Base-by-base conservation (phyloP, 2,329 filamentous ascomycete species). In the Tolypocladium paradoxum region DNA sequence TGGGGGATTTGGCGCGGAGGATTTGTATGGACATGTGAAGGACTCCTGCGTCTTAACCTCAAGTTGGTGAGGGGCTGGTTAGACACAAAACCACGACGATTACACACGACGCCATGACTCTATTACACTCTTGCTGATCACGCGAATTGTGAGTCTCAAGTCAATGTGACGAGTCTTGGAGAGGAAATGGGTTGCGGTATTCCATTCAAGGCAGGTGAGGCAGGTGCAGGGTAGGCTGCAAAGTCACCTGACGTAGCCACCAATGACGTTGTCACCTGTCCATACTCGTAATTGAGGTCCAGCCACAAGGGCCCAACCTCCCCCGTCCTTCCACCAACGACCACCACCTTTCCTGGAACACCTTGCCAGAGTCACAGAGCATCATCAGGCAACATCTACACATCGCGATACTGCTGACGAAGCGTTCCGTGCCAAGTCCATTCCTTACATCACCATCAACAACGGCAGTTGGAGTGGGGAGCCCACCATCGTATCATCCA, bases 401-500 rank as follows among this genome's bases (percentile, higher is more conserved):
- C 18, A 47, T 20, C 43, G 18, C 8, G 9, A 20, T 20, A 38
- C 18, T 20, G 9, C 18, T n/a, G 27, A 14, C 43, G 18, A 47
- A 18, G 18, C 4, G 4, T 33, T 47, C 9, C 12, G 16, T 16
- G 27, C 27, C 27, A n/a, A 47, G 43, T n/a, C 27, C 9, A 9
- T 14, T 20, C 1, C 8, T 47, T 11, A 3, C 16, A 47, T 14
- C 27, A n/a, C 43, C 9, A 47, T 20, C 27, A 7, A 33, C 27
- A 31, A 14, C 43, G 27, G 16, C 40, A 3, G 22, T 29, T 9
- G 24, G 29, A 45, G 16, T 18, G 2, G 11, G 40, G 24, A 29
- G 40, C 22, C 22, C 50, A 31, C 45, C 50, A 3, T 34, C 33
- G 33, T 18, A 18, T n/a, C 22, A 34, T 22, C 54, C 62, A 70